phyloP scores from a whole-genome alignment of 176 grass and related monocot species.

The Bothriochloa decipiens region DNA sequence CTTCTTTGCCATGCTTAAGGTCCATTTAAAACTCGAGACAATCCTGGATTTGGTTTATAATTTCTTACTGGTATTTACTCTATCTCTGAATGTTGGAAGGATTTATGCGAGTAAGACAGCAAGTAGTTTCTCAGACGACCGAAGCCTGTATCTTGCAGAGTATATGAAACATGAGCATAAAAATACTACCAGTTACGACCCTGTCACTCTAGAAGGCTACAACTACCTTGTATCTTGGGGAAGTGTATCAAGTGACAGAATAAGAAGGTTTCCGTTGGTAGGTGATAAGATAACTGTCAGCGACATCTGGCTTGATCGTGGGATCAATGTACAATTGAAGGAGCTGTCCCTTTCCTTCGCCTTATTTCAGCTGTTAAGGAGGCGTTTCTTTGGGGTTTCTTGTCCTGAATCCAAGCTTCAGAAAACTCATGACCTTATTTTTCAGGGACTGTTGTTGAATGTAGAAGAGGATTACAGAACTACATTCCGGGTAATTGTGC shows the following conservation, averaged over 20 bases:
- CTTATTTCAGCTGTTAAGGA: constrained; percentile 10
- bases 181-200: not conserved
- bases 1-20: not conserved
- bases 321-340: not conserved
- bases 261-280: not conserved
- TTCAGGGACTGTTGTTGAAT: not conserved
- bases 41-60: not conserved
- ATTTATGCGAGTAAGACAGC: constrained; percentile 11
- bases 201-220: constrained; percentile 3
- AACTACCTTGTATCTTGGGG: constrained; percentile 12
- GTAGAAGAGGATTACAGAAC: not conserved
- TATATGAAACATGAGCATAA: not conserved
- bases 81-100: constrained; percentile 7
- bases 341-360: not conserved
- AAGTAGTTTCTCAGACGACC: constrained; percentile 2
- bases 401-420: constrained; percentile 12
- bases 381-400: constrained; percentile 12
- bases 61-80: not conserved
- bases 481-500: not conserved
- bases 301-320: not conserved
- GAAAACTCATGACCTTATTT: not conserved
- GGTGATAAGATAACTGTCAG: constrained; percentile 18
- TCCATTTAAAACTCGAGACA: not conserved
- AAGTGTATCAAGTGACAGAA: not conserved
- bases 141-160: not conserved